These are phyloP conservation scores for Aaosphaeria arxii DNA, from an alignment of 2,329 filamentous ascomycete species.

Conservation along the genomic window DNA sequence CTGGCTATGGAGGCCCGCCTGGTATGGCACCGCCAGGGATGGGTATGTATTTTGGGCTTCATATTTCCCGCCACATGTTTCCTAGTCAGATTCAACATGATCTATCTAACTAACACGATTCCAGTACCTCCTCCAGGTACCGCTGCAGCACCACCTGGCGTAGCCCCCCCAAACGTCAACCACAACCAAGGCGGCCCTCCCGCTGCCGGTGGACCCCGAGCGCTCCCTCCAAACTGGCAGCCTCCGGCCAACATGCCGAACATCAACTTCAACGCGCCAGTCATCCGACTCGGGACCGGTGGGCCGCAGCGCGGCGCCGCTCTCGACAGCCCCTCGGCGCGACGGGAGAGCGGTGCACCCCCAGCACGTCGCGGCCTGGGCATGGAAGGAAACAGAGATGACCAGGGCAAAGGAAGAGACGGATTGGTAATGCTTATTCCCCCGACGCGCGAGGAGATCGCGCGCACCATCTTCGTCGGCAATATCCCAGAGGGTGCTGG, in stretches of 20 bases:
- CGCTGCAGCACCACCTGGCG: constrained; percentile 67
- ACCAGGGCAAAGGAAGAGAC: constrained; percentile 64
- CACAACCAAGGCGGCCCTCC: constrained; percentile 64
- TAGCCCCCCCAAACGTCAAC: constrained; percentile 69
- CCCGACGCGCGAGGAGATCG: constrained; percentile 84
- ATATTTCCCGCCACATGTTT: background rate
- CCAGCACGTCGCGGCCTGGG: constrained; percentile 55
- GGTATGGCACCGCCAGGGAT: constrained; percentile 79
- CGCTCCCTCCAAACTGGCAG: constrained; percentile 80
- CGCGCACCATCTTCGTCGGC: constrained; percentile 86
- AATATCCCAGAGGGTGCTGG: constrained; percentile 77
- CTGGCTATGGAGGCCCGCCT: constrained; percentile 70
- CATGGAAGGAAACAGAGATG: constrained; percentile 51
- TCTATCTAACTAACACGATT: background rate
- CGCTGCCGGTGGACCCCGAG: constrained; percentile 76
- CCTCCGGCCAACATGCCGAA: constrained; percentile 89
- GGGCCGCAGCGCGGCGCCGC: constrained; percentile 58
- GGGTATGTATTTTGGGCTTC: constrained; percentile 54
- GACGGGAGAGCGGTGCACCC: constrained; percentile 46
- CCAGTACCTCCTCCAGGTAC: constrained; percentile 69
- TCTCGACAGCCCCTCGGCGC: constrained; percentile 41
- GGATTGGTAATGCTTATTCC: constrained; percentile 71
- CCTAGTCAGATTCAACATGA: background rate
- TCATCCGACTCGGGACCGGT: constrained; percentile 86
- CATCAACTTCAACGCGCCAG: constrained; percentile 96